Conservation (phyloP, 805 yeast genomes). For the Starmerella stigmatis region DNA sequence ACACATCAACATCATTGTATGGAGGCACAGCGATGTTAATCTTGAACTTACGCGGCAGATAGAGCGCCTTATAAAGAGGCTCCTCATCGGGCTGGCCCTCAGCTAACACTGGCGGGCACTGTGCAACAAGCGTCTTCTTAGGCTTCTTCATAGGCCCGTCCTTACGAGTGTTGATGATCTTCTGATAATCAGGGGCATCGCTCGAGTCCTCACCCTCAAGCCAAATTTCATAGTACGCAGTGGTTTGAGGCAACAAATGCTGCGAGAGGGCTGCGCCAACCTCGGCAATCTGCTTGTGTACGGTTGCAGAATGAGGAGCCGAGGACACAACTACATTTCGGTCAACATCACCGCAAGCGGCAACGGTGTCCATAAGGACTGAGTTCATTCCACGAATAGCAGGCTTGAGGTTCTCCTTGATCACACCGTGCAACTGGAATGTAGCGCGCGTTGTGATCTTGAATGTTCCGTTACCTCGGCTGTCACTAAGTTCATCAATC, state of each 20-base stretch:
- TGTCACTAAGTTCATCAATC: constrained; percentile 67
- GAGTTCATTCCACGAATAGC: constrained; percentile 89
- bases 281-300: constrained; percentile 63
- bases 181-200: constrained; percentile 57
- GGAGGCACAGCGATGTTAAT: constrained; percentile 93
- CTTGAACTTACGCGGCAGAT: constrained; percentile 92
- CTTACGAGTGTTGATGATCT: constrained; percentile 52
- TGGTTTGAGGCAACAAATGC: constrained; percentile 76
- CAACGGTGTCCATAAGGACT: constrained; percentile 82
- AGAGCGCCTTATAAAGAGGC: constrained; percentile 77
- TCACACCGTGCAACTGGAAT: constrained; percentile 89
- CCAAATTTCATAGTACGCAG: constrained; percentile 97
- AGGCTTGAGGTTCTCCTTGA: constrained; percentile 79
- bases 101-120: constrained; percentile 43
- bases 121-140: constrained; percentile 66
- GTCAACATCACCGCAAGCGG: constrained; percentile 97
- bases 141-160: constrained; percentile 62
- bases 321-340: constrained; percentile 92
- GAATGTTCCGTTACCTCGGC: constrained; percentile 83
- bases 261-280: constrained; percentile 62
- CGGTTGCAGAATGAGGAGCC: constrained; percentile 71
- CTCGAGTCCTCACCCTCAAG: constrained; percentile 61
- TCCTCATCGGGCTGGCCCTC: constrained; percentile 53
- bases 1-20: constrained; percentile 90
- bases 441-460: constrained; percentile 95